Conservation (phyloP, 2,329 filamentous ascomycete species). For the Cordyceps cateniannulata region DNA sequence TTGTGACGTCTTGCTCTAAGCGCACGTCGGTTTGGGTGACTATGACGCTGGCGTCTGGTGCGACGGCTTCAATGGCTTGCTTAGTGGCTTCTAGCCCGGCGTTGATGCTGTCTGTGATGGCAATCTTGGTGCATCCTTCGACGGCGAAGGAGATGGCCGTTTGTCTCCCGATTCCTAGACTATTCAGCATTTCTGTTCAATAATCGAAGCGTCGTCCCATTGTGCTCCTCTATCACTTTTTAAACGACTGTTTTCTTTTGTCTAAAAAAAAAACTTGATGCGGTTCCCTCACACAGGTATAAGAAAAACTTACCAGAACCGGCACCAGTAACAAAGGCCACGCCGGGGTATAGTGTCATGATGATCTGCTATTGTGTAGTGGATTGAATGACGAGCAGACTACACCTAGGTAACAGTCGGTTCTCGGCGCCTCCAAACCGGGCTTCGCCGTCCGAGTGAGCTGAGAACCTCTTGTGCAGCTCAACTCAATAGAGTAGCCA, state of each 20-base stretch:
- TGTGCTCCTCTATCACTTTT: neutral
- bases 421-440: neutral
- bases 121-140: conserved; percentile 37
- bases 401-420: neutral
- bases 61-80: conserved; percentile 22
- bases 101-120: conserved; percentile 32
- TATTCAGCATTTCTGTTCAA: too few relatives aligned
- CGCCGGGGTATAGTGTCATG: conserved; percentile 23
- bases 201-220: too few relatives aligned
- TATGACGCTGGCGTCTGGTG: conserved; percentile 22
- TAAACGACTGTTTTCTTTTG: too few relatives aligned
- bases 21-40: conserved; percentile 28
- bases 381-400: neutral
- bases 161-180: conserved; percentile 36
- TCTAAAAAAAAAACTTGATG: too few relatives aligned
- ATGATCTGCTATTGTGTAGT: neutral
- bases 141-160: conserved; percentile 36
- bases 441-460: neutral
- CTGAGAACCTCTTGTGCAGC: too few relatives aligned
- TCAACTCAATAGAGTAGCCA: neutral
- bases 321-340: conserved; percentile 26
- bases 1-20: conserved; percentile 26
- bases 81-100: conserved; percentile 27
- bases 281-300: neutral
- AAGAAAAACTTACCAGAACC: conserved; percentile 22